A percentile compares a stretch with the other conserved stretches of the same genome.
These are phyloP conservation scores for Neofusicoccum parvum DNA, from an alignment of 2,329 filamentous ascomycete species.

Conservation along the genomic window DNA sequence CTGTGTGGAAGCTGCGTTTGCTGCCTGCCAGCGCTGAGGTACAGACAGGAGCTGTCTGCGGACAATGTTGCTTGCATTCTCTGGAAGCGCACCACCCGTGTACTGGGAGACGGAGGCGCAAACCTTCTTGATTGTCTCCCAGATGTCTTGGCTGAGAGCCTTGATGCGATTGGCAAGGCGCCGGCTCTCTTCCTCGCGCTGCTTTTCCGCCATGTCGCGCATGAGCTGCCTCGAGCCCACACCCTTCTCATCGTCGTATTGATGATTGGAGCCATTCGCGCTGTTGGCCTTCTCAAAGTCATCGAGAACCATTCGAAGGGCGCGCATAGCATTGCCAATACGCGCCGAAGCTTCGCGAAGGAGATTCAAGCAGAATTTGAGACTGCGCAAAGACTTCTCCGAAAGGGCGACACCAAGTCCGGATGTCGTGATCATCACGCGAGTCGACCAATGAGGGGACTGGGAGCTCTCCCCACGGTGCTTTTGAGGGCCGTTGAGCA, in stretches of 20 bases:
- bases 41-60: conserved; percentile 81
- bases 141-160: conserved; percentile 56
- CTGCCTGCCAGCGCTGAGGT: conserved; percentile 78
- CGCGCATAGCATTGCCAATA: conserved; percentile 73
- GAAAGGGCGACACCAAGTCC: conserved; percentile 90
- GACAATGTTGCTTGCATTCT: conserved; percentile 83
- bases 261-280: conserved; percentile 27
- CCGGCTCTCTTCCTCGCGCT: conserved; percentile 34
- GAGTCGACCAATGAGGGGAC: conserved; percentile 70
- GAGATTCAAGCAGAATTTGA: conserved; percentile 83
- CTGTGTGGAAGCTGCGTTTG: conserved; percentile 50
- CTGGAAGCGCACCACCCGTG: conserved; percentile 85
- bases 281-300: conserved; percentile 68
- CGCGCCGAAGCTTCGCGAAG: conserved; percentile 80
- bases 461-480: conserved; percentile 25
- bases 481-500: conserved; percentile 28
- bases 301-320: conserved; percentile 73
- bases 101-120: conserved; percentile 86
- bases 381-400: conserved; percentile 78
- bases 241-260: conserved; percentile 24
- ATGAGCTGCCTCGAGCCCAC: conserved; percentile 24
- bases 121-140: conserved; percentile 68
- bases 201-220: conserved; percentile 18
- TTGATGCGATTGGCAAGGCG: conserved; percentile 77
- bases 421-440: conserved; percentile 86